phyloP scores from a whole-genome alignment of 768 basidiomycete genomes.

The Phylloporus sp. region DNA sequence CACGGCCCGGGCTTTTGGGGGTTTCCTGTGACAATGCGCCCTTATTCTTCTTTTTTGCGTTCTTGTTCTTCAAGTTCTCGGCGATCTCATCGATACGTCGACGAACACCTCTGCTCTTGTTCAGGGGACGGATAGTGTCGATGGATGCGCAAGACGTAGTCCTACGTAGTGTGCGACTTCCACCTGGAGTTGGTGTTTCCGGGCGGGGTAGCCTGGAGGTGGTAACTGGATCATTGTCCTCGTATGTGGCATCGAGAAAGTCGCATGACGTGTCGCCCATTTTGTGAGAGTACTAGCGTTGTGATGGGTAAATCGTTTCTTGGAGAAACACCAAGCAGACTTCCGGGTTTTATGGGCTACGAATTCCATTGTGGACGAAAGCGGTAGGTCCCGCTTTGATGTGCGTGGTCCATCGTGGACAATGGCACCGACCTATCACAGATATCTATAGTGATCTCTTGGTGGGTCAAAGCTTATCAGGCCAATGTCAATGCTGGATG shows the following conservation, averaged over 20 bases:
- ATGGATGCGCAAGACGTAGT: constrained; percentile 17
- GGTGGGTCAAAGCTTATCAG: too few relatives aligned
- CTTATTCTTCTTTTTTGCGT: constrained; percentile 4
- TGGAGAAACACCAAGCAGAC: too few relatives aligned
- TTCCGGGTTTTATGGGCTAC: background rate
- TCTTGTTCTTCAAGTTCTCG: constrained; percentile 1
- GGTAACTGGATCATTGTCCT: background rate
- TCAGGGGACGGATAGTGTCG: constrained; percentile 10
- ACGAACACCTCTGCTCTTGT: constrained; percentile 6
- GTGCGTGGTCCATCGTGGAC: background rate
- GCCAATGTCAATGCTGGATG: too few relatives aligned
- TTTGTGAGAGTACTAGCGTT: background rate
- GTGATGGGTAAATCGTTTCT: too few relatives aligned
- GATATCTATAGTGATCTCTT: background rate
- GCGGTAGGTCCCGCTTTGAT: constrained; percentile 3
- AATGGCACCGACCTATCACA: background rate
- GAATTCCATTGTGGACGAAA: background rate
- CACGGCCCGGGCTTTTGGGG: background rate
- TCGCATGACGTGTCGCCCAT: constrained; percentile 1
- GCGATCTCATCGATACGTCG: constrained; percentile 13
- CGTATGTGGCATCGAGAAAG: background rate
- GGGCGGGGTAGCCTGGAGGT: too few relatives aligned
- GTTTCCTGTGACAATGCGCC: background rate
- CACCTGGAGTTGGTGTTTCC: constrained; percentile 1
- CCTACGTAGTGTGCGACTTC: constrained; percentile 12